Percentiles rank a stretch among this genome's conserved stretches.
These are phyloP conservation scores for Boletus rubescentipes DNA, from an alignment of 768 basidiomycete genomes.

Conservation along the genomic window DNA sequence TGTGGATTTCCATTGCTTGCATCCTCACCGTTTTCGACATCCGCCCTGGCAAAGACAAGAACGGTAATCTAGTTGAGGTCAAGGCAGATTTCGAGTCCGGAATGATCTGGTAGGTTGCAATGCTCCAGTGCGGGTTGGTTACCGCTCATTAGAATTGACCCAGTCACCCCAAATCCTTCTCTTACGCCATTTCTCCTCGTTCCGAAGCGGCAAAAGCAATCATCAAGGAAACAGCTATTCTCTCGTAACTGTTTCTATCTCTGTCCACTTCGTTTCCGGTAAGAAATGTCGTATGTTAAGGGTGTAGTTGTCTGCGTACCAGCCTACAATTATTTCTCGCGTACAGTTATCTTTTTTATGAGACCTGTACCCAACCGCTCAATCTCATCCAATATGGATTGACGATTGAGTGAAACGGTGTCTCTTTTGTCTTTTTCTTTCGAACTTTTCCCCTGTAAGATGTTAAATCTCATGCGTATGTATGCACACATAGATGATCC, in stretches of 20 bases:
- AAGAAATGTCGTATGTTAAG: background rate
- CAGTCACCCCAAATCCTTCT: conserved; percentile 34
- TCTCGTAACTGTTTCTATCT: conserved; percentile 11
- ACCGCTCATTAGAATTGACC: conserved; percentile 1
- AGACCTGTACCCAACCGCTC: conserved; percentile 71
- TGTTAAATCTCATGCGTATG: background rate
- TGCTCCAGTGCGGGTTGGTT: background rate
- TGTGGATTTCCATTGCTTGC: conserved; percentile 36
- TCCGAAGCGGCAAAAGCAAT: conserved; percentile 26
- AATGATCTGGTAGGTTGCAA: conserved; percentile 31
- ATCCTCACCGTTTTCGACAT: conserved; percentile 31
- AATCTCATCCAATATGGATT: conserved; percentile 70
- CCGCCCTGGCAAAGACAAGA: conserved; percentile 17
- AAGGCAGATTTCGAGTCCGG: conserved; percentile 29
- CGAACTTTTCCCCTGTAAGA: conserved; percentile 26
- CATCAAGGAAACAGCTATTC: conserved; percentile 30
- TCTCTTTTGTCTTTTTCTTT: conserved; percentile 52
- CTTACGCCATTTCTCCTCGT: conserved; percentile 31
- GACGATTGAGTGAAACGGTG: conserved; percentile 64
- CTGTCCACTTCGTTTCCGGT: background rate
- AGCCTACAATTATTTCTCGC: conserved; percentile 3
- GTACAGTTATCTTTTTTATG: conserved; percentile 45
- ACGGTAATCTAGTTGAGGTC: conserved; percentile 17
- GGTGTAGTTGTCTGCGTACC: background rate
- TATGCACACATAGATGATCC: background rate